Base-by-base conservation (phyloP, 2,329 filamentous ascomycete species). In the Phyllosticta ampelicida region DNA sequence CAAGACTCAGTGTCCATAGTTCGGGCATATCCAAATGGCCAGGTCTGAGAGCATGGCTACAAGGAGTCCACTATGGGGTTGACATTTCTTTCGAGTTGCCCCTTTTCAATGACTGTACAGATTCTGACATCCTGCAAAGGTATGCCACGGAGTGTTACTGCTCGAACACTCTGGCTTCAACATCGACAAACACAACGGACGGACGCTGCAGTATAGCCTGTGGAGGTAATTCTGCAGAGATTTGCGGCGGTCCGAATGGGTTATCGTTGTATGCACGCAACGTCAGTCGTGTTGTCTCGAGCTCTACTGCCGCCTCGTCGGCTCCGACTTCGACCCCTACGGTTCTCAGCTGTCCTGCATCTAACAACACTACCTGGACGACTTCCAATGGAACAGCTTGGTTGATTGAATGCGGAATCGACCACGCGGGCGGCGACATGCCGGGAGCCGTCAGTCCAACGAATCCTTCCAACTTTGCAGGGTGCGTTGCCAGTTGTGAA, bases 321-420 rank as follows among this genome's bases (percentile, higher is more conserved):
- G 23, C 23, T 4, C 23, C 23, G 8, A 26, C 23, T 26, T 26
- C 23, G 4, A 26, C 23, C 4, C 9, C 59, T 16, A 9, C 56
- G 11, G 20, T 55, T 13, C 21, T 60, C 26, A 49, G 29, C 18
- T 61, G 61, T 29, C 62, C 61, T 1, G 36, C 44, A 18, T 59
- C 61, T 1, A 54, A 62, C 50, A 59, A 56, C 13, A 62, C 59
- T 5, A 60, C 56, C 9, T 62, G 58, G 36, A 61, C 55, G 2
- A 51, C 54, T 5, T 30, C 55, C 3, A 61, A 58, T 16, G 62
- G 63, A 9, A 61, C 61, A 3, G 53, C 57, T 44, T 65, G 61
- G 53, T 13, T 23, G 11, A 50, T 60, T 13, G 58, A 60, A 23
- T 60, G 54, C 28, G 26, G 36, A 18, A 23, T 51, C 18, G 58